Conservation (phyloP, 1,284 basidiomycete species). For the Ganoderma meredithae region DNA sequence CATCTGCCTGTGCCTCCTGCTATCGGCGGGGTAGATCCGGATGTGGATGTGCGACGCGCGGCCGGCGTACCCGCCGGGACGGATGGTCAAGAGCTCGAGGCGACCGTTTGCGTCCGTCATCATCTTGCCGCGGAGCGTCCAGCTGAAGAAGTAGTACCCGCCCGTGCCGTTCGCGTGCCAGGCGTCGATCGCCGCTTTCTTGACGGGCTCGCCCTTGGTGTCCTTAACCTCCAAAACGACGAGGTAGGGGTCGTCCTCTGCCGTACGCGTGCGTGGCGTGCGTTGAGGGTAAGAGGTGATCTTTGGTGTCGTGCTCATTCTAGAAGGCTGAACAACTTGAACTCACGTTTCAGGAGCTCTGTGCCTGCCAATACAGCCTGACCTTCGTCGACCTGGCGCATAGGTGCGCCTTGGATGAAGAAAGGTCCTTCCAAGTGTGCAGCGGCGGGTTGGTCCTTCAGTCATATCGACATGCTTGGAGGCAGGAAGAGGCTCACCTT, state of each 20-base stretch:
- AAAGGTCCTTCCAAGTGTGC: slow-evolving; percentile 34
- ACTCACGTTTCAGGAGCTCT: slow-evolving; percentile 36
- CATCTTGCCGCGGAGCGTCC: slow-evolving; percentile 38
- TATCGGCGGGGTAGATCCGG: slow-evolving; percentile 23
- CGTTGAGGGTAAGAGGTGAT: background rate
- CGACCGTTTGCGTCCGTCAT: slow-evolving; percentile 37
- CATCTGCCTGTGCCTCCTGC: slow-evolving; percentile 26
- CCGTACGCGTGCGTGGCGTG: background rate
- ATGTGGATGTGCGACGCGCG: slow-evolving; percentile 39
- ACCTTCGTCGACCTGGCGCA: slow-evolving; percentile 37
- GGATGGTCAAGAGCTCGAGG: slow-evolving; percentile 38
- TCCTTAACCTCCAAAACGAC: slow-evolving; percentile 34
- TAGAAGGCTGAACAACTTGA: slow-evolving; percentile 25
- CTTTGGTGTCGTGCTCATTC: background rate
- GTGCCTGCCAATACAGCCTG: slow-evolving; percentile 37
- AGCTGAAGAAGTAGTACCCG: slow-evolving; percentile 35
- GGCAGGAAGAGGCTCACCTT: slow-evolving; percentile 2
- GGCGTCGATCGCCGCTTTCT: slow-evolving; percentile 36
- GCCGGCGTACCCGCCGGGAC: slow-evolving; percentile 36
- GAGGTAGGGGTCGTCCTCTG: slow-evolving; percentile 37
- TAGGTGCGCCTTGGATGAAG: slow-evolving; percentile 37
- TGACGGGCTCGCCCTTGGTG: slow-evolving; percentile 37
- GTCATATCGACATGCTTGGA: background rate
- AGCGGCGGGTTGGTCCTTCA: background rate
- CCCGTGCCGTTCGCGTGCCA: slow-evolving; percentile 41